A percentile compares a stretch with the other conserved stretches of the same genome.
These are phyloP conservation scores for Tagetes erecta DNA, from an alignment of 129 eudicot species.

Conservation along the genomic window DNA sequence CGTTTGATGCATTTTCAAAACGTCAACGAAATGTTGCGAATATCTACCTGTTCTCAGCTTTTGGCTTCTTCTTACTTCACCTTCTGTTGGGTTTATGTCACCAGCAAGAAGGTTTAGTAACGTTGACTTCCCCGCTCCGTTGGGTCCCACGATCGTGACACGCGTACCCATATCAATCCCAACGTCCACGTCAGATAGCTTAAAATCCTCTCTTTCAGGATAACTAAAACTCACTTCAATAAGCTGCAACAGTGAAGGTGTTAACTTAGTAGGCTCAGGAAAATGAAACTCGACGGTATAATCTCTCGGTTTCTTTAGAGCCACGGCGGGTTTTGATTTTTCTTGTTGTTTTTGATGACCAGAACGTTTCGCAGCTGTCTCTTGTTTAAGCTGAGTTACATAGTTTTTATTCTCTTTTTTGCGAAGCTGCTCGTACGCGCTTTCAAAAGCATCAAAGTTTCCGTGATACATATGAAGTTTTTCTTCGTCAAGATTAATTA, in stretches of 20 bases:
- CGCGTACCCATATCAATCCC: constrained; percentile 18
- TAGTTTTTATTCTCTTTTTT: constrained; percentile 9
- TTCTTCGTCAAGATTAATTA: constrained; percentile 1
- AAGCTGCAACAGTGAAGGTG: constrained; percentile 6
- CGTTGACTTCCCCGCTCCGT: constrained; percentile 13
- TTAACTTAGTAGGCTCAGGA: constrained; percentile 15
- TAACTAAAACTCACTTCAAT: constrained; percentile 15
- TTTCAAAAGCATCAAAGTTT: constrained; percentile 13
- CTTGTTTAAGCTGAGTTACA: constrained; percentile 5
- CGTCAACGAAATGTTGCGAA: constrained; percentile 12
- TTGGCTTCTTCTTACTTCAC: constrained; percentile 19
- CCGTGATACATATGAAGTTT: constrained; percentile 15
- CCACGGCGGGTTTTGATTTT: constrained; percentile 4
- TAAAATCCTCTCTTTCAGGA: constrained; percentile 16
- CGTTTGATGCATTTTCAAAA: constrained; percentile 6
- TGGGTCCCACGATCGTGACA: constrained; percentile 13
- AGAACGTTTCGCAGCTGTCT: constrained; percentile 11
- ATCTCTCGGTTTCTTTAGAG: constrained; percentile 12
- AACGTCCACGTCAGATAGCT: constrained; percentile 5
- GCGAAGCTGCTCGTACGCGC: constrained; percentile 14
- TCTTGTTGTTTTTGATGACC: constrained; percentile 9
- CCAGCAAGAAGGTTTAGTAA: constrained; percentile 14
- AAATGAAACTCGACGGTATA: constrained; percentile 10
- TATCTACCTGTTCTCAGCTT: constrained; percentile 12
- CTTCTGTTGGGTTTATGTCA: neutral